Conservation (phyloP, 352 stramenopile genomes). For the Globisporangium takayamanum region DNA sequence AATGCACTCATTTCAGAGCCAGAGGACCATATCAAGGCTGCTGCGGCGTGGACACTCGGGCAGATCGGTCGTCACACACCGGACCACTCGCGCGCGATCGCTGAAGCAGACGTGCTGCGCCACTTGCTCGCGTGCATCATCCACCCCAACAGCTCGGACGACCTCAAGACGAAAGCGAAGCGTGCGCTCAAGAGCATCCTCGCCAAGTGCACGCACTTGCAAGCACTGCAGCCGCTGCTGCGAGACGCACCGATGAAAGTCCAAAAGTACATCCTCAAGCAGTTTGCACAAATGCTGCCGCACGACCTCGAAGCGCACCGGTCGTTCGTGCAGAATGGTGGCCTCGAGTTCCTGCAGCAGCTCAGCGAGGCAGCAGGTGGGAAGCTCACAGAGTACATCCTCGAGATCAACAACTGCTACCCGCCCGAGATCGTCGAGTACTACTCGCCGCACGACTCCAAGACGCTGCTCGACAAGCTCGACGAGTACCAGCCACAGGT, state of each 20-base stretch:
- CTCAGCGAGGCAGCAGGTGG: slow-evolving; percentile 87
- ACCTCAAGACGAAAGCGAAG: slow-evolving; percentile 93
- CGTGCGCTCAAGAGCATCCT: slow-evolving; percentile 92
- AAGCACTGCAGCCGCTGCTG: slow-evolving; percentile 90
- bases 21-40: slow-evolving; percentile 95
- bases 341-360: slow-evolving; percentile 91
- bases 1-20: slow-evolving; percentile 90
- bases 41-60: slow-evolving; percentile 92
- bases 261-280: slow-evolving; percentile 95
- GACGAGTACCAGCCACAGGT: slow-evolving; percentile 92
- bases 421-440: slow-evolving; percentile 95
- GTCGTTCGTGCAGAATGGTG: slow-evolving; percentile 91
- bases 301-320: slow-evolving; percentile 90
- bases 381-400: slow-evolving; percentile 94
- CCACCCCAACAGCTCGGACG: slow-evolving; percentile 87
- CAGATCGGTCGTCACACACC: slow-evolving; percentile 93
- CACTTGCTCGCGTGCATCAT: slow-evolving; percentile 93
- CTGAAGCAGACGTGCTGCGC: slow-evolving; percentile 90
- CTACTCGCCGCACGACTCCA: slow-evolving; percentile 95
- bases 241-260: slow-evolving; percentile 90
- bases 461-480: slow-evolving; percentile 94
- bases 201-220: slow-evolving; percentile 92
- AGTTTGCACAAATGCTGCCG: slow-evolving; percentile 93
- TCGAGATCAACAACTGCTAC: slow-evolving; percentile 96
- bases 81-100: slow-evolving; percentile 89